These are phyloP conservation scores for Scheffersomyces ergatensis DNA, from an alignment of 805 yeast genomes.

Conservation along the genomic window DNA sequence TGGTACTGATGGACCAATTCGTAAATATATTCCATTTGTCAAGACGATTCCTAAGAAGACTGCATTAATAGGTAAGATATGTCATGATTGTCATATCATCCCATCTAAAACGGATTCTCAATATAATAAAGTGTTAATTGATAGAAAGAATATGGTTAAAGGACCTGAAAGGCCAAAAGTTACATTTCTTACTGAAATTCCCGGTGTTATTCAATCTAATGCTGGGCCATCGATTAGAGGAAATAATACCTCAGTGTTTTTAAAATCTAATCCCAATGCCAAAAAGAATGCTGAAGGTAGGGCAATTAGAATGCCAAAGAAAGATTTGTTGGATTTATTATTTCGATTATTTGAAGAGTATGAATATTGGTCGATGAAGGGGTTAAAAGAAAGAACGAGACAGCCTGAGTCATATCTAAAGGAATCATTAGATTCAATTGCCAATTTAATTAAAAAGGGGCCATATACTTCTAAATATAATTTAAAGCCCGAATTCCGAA, in stretches of 20 bases:
- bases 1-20: slow-evolving; percentile 19
- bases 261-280: slow-evolving; percentile 34
- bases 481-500: slow-evolving; percentile 85
- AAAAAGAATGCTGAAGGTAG: slow-evolving; percentile 68
- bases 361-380: slow-evolving; percentile 96
- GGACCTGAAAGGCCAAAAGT: slow-evolving; percentile 58
- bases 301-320: slow-evolving; percentile 91
- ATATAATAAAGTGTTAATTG: slow-evolving; percentile 57
- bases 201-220: slow-evolving; percentile 84
- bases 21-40: slow-evolving; percentile 69
- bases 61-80: slow-evolving; percentile 78
- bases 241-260: slow-evolving; percentile 65
- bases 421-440: slow-evolving; percentile 87
- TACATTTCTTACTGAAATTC: slow-evolving; percentile 71
- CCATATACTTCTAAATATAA: slow-evolving; percentile 93
- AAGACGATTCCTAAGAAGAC: slow-evolving; percentile 90
- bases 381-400: slow-evolving; percentile 86
- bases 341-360: slow-evolving; percentile 90
- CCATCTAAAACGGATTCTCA: slow-evolving; percentile 75
- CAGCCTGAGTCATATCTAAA: slow-evolving; percentile 94
- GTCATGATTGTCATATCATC: slow-evolving; percentile 86
- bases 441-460: slow-evolving; percentile 86
- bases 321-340: slow-evolving; percentile 82
- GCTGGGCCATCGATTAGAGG: slow-evolving; percentile 80
- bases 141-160: slow-evolving; percentile 49